Base-by-base conservation (phyloP, 2,329 filamentous ascomycete species). In the Blumeria graminis region DNA sequence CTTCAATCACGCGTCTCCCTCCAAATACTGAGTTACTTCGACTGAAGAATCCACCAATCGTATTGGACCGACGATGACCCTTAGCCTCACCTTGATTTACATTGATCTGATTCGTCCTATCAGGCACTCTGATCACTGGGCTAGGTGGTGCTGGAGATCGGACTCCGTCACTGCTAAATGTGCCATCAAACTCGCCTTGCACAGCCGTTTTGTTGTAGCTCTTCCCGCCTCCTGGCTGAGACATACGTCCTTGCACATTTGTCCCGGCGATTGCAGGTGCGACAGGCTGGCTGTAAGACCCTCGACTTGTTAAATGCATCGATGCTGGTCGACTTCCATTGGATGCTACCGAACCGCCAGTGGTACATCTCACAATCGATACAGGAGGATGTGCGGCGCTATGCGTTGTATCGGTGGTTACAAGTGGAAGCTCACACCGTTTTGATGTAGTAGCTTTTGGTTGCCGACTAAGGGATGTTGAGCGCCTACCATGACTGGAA, bases 231-330 rank as follows among this genome's bases (percentile, higher is more conserved):
- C 64, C 70, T 10, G 85, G 85, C 66, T 94, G 90, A 61, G 92
- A 85, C 63, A 96, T 87, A 60, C 84, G 84, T 60, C 88, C 90
- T 67, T 94, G 85, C 3, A 78, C 88, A 68, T 92, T 94, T 55
- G 88, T 92, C 62, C 84, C 82, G 53, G 88, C 88, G 58, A 95
- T 82, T 52, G 87, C 80, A 34, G 92, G 89, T 56, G 87, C 86
- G 50, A 82, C 82, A 53, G 90, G 92, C 68, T 93, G 86, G 61
- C 86, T 86, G 68, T 96, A 95, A 57, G 85, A 83, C 67, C 84
- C 76, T 61, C 84, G 79, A 61, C 82, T 86, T 61, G 85, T 83
- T 54, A 92, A 76, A 67, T 66, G 70, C 68, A 56, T 71, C 67
- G 59, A 67, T 62, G 62, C 66, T 60, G 58, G 58, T 72, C 74